These are phyloP conservation scores for Endoconidiophora polonica DNA, from an alignment of 2,329 filamentous ascomycete species.

Conservation along the genomic window DNA sequence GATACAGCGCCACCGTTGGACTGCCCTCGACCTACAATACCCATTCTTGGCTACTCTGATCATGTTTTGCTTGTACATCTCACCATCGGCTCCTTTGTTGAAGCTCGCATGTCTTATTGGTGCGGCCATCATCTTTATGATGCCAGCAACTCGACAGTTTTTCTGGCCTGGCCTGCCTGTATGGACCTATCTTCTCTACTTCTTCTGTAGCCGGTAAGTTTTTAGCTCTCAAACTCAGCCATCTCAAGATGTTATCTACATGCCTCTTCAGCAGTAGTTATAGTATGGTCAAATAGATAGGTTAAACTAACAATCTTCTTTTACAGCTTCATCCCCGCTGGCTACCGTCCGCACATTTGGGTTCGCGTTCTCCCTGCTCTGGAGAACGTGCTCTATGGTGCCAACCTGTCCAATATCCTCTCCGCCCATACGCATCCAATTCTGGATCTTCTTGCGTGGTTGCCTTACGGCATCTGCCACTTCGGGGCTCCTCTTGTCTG, in stretches of 20 bases:
- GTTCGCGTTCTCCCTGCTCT: slow-evolving; percentile 85
- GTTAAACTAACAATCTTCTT: neutral
- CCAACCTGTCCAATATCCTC: slow-evolving; percentile 88
- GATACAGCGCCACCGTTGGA: slow-evolving; percentile 65
- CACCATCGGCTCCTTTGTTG: slow-evolving; percentile 60
- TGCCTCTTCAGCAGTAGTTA: neutral
- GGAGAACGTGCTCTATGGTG: slow-evolving; percentile 91
- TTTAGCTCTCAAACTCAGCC: slow-evolving; percentile 3
- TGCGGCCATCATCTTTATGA: slow-evolving; percentile 52
- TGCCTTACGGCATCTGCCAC: slow-evolving; percentile 83
- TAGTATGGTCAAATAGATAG: neutral
- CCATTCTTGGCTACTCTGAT: slow-evolving; percentile 54
- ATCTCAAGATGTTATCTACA: neutral
- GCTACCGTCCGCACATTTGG: slow-evolving; percentile 86
- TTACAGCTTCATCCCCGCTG: slow-evolving; percentile 66
- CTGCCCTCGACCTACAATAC: slow-evolving; percentile 72
- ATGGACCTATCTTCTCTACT: slow-evolving; percentile 74
- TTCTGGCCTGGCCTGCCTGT: slow-evolving; percentile 77
- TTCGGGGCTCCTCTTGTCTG: slow-evolving; percentile 73
- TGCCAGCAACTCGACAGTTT: slow-evolving; percentile 80
- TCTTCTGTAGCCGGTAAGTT: slow-evolving; percentile 81
- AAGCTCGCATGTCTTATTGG: slow-evolving; percentile 58
- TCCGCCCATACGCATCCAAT: slow-evolving; percentile 73
- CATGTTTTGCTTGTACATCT: slow-evolving; percentile 71
- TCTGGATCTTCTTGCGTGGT: slow-evolving; percentile 78